Evolutionary conservation across 2,329 filamentous ascomycete species (phyloP).

Genomic region (Neofusicoccum ribis): DNA sequence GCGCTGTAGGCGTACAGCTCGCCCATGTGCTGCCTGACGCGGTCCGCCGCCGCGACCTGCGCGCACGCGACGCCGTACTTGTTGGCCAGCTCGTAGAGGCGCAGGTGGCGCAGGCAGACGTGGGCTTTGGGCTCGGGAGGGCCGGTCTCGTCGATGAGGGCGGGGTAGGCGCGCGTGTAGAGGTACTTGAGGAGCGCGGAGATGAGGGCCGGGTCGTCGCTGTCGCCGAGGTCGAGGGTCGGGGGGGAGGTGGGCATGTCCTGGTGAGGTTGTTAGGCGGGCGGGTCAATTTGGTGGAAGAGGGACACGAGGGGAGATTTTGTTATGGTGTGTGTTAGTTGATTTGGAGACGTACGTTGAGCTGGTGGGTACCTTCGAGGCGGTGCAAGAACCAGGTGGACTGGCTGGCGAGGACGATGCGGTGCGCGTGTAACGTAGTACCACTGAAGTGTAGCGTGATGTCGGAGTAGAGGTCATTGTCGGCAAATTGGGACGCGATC

Average conservation of each 20-base stretch:
- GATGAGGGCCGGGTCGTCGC: background rate
- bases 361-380: background rate
- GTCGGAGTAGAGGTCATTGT: background rate
- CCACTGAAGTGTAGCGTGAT: background rate
- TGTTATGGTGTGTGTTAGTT: too few species aligned
- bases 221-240: background rate
- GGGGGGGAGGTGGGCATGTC: background rate
- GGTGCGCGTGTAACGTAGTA: background rate
- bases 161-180: background rate
- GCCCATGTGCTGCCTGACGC: background rate
- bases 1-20: background rate
- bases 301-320: background rate
- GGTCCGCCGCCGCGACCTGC: background rate
- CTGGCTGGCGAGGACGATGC: constrained; percentile 16
- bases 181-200: background rate
- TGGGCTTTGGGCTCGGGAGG: background rate
- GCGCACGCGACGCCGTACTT: background rate
- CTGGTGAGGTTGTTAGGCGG: background rate
- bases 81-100: background rate
- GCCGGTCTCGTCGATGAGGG: background rate
- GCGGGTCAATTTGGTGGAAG: background rate
- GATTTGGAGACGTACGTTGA: background rate
- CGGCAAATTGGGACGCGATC: background rate
- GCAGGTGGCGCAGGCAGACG: background rate
- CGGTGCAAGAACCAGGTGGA: background rate